Evolutionary conservation across 345 rosid species (phyloP).

Genomic region (Cardamine chenopodiifolia): DNA sequence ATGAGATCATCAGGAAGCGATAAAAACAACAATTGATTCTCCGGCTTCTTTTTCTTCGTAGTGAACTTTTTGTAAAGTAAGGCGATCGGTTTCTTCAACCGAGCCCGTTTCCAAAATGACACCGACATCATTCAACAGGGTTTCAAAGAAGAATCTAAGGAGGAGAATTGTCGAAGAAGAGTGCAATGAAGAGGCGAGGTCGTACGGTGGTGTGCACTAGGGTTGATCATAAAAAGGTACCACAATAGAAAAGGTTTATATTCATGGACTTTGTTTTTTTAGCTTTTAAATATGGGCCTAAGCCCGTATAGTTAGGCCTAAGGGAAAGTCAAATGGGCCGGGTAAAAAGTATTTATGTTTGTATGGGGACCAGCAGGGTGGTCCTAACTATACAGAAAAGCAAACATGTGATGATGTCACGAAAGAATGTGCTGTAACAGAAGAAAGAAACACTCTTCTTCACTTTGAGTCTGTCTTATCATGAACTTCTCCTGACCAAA

Average conservation of each 20-base stretch:
- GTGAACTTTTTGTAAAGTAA: no score
- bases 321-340: background rate
- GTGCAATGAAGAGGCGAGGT: no score
- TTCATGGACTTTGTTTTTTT: background rate
- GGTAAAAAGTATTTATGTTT: background rate
- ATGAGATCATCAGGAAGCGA: no score
- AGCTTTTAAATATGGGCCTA: background rate
- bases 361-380: conserved; percentile 3
- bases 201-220: no score
- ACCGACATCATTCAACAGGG: no score
- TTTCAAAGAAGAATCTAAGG: no score
- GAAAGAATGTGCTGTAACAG: conserved; percentile 25
- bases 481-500: background rate
- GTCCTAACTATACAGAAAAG: background rate
- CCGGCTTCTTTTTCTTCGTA: no score
- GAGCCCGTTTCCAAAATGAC: no score
- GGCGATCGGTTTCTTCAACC: no score
- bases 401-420: conserved; percentile 30
- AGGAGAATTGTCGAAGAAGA: no score
- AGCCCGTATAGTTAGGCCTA: background rate
- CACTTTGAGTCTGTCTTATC: conserved; percentile 27
- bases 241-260: background rate
- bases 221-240: no score
- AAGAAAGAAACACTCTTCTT: conserved; percentile 2
- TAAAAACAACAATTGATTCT: no score